Base-by-base conservation (phyloP, 2,329 filamentous ascomycete genomes). In the Daldinia sp. region DNA sequence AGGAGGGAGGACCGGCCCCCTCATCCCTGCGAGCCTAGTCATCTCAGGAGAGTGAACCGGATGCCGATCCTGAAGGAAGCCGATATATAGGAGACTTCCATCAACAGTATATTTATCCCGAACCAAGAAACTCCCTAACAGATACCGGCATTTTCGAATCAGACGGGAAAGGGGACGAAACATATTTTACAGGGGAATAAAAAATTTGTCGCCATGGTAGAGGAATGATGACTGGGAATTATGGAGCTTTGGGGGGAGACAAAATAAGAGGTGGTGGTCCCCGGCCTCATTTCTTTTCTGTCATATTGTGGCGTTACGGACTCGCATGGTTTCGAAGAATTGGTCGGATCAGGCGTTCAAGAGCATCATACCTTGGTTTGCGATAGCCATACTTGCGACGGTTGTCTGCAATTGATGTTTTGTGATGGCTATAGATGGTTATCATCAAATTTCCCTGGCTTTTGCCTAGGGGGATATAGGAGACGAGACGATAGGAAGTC, bases 1-100 rank as follows among this genome's bases (percentile, higher is more conserved):
- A 79, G 1, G 81, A 84, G 18, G 79, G 74, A 9, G 71, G 73
- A 67, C 80, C 71, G 69, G 79, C 70, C 62, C 78, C 69, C 51
- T 76, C 77, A 20, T 74, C 77, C 5, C 65, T 78, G 62, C 73
- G 75, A 61, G 69, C 72, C 46, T 77, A 76, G 72, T 42, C 46
- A 55, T 58, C 54, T 61, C 64, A 55, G 26, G 51, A 68, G 30
- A 41, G 26, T 26, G 62, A 37, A 39, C 26, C 26, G 67, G 51
- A 41, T 33, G 26, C 48, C 44, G 35, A 54, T 28, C 13, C 5
- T 37, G 41, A 35, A 44, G 26, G 18, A 33, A 28, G 41, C 46
- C 39, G 9, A 39, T 9, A 18, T 35, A 33, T 53, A 26, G 18
- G 33, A n/a, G 51, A 30, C 44, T 51, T 35, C 23, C 13, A 35